Percentiles rank a stretch among this genome's conserved stretches.
phyloP scores from a whole-genome alignment of 345 rosid genomes.

The Citrus mangshanensis region DNA sequence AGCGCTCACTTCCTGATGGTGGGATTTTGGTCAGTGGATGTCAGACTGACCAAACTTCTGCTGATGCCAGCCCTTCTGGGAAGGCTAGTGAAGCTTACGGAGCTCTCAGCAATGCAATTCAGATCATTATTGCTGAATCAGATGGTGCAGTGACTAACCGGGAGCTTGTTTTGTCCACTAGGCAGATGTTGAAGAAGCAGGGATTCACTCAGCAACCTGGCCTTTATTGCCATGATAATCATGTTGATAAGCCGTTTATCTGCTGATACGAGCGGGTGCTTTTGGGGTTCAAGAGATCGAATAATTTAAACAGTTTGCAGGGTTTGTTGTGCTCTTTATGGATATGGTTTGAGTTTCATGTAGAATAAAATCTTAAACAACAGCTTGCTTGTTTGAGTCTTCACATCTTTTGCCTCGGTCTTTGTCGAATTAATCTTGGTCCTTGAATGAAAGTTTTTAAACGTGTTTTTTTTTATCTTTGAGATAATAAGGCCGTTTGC shows the following conservation, averaged over 20 bases:
- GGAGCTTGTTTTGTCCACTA: constrained; percentile 63
- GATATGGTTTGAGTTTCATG: neutral
- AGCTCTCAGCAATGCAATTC: constrained; percentile 93
- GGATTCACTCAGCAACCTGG: constrained; percentile 97
- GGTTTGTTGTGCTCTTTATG: neutral
- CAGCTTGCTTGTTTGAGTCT: neutral
- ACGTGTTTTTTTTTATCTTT: too few relatives aligned
- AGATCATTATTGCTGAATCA: constrained; percentile 62
- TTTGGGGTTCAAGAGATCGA: neutral
- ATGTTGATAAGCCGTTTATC: constrained; percentile 56
- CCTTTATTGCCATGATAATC: constrained; percentile 78
- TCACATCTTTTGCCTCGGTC: neutral
- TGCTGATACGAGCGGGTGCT: constrained; percentile 19
- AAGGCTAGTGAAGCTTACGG: constrained; percentile 69
- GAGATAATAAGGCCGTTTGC: neutral
- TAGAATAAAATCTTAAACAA: neutral
- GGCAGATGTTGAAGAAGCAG: constrained; percentile 59
- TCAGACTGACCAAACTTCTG: constrained; percentile 91
- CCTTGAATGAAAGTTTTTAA: too few relatives aligned
- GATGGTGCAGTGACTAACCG: constrained; percentile 53
- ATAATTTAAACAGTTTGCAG: neutral
- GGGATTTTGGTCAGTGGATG: constrained; percentile 94
- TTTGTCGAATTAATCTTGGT: neutral
- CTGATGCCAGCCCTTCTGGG: constrained; percentile 88
- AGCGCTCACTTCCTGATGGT: constrained; percentile 60